Evolutionary conservation across 2,329 filamentous ascomycete genomes (phyloP).

Genomic region (Fusarium sp.): DNA sequence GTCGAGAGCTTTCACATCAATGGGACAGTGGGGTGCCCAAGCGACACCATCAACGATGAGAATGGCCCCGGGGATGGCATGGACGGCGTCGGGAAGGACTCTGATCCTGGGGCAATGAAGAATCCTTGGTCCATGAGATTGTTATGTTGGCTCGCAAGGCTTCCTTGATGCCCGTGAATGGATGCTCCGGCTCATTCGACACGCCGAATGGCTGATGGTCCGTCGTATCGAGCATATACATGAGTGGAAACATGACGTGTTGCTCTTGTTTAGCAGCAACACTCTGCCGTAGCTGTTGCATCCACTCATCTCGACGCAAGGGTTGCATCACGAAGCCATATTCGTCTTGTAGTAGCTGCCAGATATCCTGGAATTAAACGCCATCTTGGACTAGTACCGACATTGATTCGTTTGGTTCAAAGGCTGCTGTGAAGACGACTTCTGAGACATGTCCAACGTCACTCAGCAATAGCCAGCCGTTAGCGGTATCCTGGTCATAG

Average conservation of each 20-base stretch:
- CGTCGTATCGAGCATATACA: neutral
- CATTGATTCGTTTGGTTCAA: neutral
- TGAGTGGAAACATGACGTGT: slow-evolving; percentile 1
- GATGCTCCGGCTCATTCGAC: neutral
- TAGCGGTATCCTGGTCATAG: neutral
- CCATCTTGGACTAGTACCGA: neutral
- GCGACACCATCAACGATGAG: slow-evolving; percentile 72
- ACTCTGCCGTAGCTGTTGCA: neutral
- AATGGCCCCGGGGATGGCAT: neutral
- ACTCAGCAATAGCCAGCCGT: neutral
- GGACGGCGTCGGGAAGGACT: neutral
- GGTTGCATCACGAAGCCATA: neutral
- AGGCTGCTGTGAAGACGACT: neutral
- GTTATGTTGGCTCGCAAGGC: neutral
- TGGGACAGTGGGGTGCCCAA: slow-evolving; percentile 75
- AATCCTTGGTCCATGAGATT: neutral
- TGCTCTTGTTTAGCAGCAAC: neutral
- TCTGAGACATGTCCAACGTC: neutral
- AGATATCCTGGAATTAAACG: neutral
- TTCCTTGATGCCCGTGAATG: neutral
- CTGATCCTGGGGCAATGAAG: neutral
- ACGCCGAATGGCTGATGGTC: neutral
- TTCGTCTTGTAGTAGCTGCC: neutral
- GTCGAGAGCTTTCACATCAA: slow-evolving; percentile 76
- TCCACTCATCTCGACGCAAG: neutral